Evolutionary conservation across 495 filamentous ascomycete genomes (phyloP), one percentile per base, ranked within the genome.

Genomic region (Neurospora sp.): DNA sequence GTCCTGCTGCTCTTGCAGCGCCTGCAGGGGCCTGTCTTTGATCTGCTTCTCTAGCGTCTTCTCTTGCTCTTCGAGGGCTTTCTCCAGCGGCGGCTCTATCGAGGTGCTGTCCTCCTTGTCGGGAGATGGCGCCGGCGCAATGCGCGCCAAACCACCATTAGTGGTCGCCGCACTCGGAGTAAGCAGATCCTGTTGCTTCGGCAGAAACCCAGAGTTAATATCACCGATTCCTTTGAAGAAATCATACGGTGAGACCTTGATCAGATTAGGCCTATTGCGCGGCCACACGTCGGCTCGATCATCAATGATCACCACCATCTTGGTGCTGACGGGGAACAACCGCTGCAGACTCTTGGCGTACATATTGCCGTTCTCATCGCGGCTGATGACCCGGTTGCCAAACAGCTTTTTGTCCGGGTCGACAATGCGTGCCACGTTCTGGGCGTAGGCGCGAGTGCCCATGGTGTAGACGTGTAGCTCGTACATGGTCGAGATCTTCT

Each of bases 281-380:
- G 87, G 87, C 96, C 96, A 99, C n/a, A 99, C 94, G 80, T 99
- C 96, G 40, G 93, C 93, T 76, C 96, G 88, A 78, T 99, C 96
- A 81, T 99, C 96, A 74, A 99, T 99, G 78, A 99, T 97, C 38
- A 97, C 94, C 23, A 97, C 96, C 96, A 99, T 99, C 83, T 97
- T 95, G 11, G 94, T 98, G 82, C 97, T 96, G 59, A 96, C 92
- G 18, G 96, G 96, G 81, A 99, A 99, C 41, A 99, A 81, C 18
- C 96, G 89, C 78, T 97, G 91, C 8, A 99, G 86, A 73, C 89
- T 95, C 85, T 99, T 99, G 54, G 91, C 89, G 3, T 89, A 92
- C 82, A 98, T 88, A 78, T 92, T 97, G 46, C 94, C 94, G 79
- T 94, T 99, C 81, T 99, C 96, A 78, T 98, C 94, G 72, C 96